Conservation (phyloP, 2,329 filamentous ascomycete genomes). For the Pezicula radicicola region DNA sequence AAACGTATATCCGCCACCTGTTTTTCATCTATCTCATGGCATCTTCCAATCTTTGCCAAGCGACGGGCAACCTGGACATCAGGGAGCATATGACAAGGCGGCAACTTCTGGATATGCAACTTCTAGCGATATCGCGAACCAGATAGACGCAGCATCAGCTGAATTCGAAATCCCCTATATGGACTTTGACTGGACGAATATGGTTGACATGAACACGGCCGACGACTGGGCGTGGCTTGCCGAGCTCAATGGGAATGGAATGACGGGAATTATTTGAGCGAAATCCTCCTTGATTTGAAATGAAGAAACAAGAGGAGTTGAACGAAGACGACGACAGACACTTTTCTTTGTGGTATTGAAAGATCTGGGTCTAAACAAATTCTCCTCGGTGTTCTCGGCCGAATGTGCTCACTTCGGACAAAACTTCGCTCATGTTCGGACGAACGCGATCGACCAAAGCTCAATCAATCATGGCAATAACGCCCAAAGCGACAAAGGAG, state of each 20-base stretch:
- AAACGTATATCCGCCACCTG: neutral
- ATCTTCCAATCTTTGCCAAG: neutral
- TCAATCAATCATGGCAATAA: too few relatives aligned
- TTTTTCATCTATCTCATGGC: constrained; percentile 1
- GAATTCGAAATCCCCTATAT: constrained; percentile 7
- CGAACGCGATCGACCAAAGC: too few relatives aligned
- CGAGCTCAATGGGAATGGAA: constrained; percentile 2
- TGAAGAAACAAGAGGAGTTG: too few relatives aligned
- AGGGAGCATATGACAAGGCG: neutral
- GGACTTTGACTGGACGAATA: constrained; percentile 11
- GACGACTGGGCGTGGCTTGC: constrained; percentile 15
- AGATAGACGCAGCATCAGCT: neutral
- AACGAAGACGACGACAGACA: too few relatives aligned
- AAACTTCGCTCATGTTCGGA: too few relatives aligned
- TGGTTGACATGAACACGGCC: constrained; percentile 2
- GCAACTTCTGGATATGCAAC: neutral
- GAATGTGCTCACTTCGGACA: too few relatives aligned
- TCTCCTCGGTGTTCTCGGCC: too few relatives aligned
- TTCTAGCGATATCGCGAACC: neutral
- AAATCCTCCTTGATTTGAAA: too few relatives aligned
- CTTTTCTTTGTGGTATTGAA: too few relatives aligned
- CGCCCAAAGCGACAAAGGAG: too few relatives aligned
- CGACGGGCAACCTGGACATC: neutral
- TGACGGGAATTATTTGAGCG: neutral
- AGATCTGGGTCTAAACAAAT: too few relatives aligned